These are phyloP conservation scores for Suillus weaverae DNA, from an alignment of 768 basidiomycete genomes.

Conservation along the genomic window DNA sequence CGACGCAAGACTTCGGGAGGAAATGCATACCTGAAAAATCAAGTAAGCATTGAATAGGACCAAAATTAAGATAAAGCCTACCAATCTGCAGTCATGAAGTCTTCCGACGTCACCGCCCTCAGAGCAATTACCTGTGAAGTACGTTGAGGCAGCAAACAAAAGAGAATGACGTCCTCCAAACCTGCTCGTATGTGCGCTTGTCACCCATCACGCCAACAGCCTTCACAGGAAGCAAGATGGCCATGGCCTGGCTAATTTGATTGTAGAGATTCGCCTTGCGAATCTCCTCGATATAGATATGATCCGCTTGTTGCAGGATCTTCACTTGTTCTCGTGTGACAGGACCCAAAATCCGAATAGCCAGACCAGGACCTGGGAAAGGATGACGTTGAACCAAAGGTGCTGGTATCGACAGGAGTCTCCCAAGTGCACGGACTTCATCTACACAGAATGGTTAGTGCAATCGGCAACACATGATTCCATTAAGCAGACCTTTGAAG, in stretches of 20 bases:
- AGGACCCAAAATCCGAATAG: constrained; percentile 95
- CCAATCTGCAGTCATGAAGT: constrained; percentile 99
- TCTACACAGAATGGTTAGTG: constrained; percentile 47
- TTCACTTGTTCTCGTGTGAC: constrained; percentile 92
- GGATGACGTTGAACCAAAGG: constrained; percentile 96
- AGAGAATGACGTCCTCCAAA: constrained; percentile 26
- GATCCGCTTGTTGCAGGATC: constrained; percentile 88
- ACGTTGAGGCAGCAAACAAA: constrained; percentile 6
- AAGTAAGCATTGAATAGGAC: constrained; percentile 25
- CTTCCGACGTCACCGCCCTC: constrained; percentile 95
- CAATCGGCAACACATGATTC: not conserved
- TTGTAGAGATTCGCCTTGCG: constrained; percentile 90
- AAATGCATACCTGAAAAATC: constrained; percentile 82
- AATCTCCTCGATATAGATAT: constrained; percentile 98
- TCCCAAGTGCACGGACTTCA: constrained; percentile 92
- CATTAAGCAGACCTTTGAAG: constrained; percentile 79
- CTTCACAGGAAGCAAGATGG: constrained; percentile 91
- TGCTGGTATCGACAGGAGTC: constrained; percentile 86
- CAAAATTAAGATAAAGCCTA: constrained; percentile 33
- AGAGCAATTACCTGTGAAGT: constrained; percentile 78
- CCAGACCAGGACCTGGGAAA: constrained; percentile 97
- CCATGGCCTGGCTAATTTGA: constrained; percentile 94
- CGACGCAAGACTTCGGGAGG: constrained; percentile 84
- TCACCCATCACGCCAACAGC: constrained; percentile 99
- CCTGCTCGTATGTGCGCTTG: constrained; percentile 93